Evolutionary conservation across 2,329 filamentous ascomycete genomes (phyloP), one percentile per base, ranked within the genome.

Genomic region (Xylaria sp.): DNA sequence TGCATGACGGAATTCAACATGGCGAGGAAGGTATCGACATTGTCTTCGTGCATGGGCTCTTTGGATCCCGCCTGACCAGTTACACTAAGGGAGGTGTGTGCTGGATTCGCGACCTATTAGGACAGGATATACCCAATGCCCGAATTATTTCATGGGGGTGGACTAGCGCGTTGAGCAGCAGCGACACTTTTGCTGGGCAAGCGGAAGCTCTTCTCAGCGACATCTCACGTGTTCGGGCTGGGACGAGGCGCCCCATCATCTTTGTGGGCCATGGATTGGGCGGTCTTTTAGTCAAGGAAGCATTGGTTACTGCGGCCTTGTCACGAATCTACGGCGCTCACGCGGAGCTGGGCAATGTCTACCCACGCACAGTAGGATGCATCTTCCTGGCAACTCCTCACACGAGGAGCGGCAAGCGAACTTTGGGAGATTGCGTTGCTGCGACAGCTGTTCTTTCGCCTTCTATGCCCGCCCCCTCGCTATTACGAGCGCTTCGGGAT

Each of bases 351-450:
- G 74, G 76, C 50, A 78, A 78, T 54, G 73, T 78, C 3, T 78
- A 78, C 37, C 77, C 77, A 9, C 72, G 73, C n/a, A 78, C 77
- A 10, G 67, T 78, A 50, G 77, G 77, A 41, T 77, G 76, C 50
- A 72, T 78, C 25, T 78, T 78, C 59, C 59, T 78, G 9, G 76
- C 76, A 18, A 78, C 77, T 3, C 77, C 77, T 25, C 77, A 78
- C 44, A 67, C 69, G 25, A 70, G 76, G 60, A 74, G 69, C 28
- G 75, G 75, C 37, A 77, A 77, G 52, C 75, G 75, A 50, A 73
- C 72, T 10, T 64, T 78, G 25, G 76, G 77, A 3, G 77, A 78
- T 13, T 77, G 76, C 50, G 73, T 76, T 12, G 74, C 75, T 4
- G 70, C 73, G 1, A 73, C 76, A 2, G 76, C 77, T 10, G 69